Base-by-base conservation (phyloP, 1,284 basidiomycete species). In the Puccinia horiana region DNA sequence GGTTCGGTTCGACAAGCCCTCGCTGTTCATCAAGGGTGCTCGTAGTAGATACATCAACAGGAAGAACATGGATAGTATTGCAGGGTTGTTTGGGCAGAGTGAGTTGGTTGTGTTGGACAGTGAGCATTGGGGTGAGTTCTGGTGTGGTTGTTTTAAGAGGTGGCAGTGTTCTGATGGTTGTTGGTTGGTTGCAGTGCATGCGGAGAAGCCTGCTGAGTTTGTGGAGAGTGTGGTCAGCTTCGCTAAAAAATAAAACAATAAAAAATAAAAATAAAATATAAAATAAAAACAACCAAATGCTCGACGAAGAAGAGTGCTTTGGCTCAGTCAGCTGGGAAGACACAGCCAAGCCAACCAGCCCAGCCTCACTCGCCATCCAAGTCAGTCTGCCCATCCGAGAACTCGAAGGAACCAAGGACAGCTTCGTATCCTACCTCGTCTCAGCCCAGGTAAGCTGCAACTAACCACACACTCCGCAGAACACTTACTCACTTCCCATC, bases 311-410 rank as follows among this genome's bases (percentile, higher is more conserved):
- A 58, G 84, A 85, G 32, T 85, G 85, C 58, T 86, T 86, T 83
- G 85, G 85, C 63, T 85, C 85, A 23, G 84, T 86, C 73, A 85
- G 84, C 16, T 86, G 85, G 85, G 85, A 85, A 65, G 37, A 63
- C 35, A 14, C 84, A 52, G 37, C 44, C 40, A 61, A 11, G 18
- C 29, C 58, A 72, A 83, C 37, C 56, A 67, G 29, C 29, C 40
- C 58, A 8, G 85, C 86, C 29, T 85, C 84, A 52, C 83, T 87
- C 44, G 83, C 85, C 75, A 93, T 95, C 20, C 90, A 91, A 79
- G 94, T 99, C 83, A 91, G 92, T 85, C 96, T 98, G 86, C 95
- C 96, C 35, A 91, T 95, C 83, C 98, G 97, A 87, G 96, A 98
- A 88, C 90, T 97, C 72, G 93, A 95, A 83, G 95, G 96, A 84